These are phyloP conservation scores for Stagonosporopsis cucurbitacearum DNA, from an alignment of 2,329 filamentous ascomycete species.

Conservation along the genomic window DNA sequence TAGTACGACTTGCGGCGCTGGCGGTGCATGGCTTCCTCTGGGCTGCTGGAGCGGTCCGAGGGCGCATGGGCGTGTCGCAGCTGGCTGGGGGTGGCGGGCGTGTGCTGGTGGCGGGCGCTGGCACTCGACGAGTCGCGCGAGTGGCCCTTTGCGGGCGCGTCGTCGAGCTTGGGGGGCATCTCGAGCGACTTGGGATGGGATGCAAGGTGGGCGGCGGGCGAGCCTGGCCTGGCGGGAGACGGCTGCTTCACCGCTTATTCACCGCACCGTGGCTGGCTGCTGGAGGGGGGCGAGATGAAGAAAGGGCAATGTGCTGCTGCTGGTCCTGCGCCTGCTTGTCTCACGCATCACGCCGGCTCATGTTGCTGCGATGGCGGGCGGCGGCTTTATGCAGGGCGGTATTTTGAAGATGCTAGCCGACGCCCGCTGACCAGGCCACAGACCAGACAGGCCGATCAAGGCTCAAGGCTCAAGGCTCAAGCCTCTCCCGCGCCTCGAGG, in stretches of 20 bases:
- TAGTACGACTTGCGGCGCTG: constrained; percentile 27
- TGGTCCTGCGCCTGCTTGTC: background rate
- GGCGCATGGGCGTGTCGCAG: constrained; percentile 54
- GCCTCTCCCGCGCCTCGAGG: constrained; percentile 4
- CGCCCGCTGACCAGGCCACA: background rate
- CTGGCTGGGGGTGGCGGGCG: constrained; percentile 47
- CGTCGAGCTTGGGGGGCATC: constrained; percentile 36
- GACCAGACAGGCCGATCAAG: too few species aligned
- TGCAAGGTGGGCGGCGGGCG: background rate
- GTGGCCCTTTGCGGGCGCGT: constrained; percentile 32
- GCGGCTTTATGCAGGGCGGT: constrained; percentile 15
- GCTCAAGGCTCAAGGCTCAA: too few species aligned
- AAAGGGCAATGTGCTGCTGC: background rate
- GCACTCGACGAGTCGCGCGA: constrained; percentile 42
- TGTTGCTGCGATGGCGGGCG: background rate
- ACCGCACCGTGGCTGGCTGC: background rate
- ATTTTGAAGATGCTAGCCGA: constrained; percentile 23
- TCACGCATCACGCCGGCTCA: constrained; percentile 25
- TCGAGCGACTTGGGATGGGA: background rate
- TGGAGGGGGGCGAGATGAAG: background rate
- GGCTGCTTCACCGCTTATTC: background rate
- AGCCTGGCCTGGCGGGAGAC: background rate
- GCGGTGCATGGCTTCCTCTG: constrained; percentile 49
- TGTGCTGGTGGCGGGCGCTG: constrained; percentile 43
- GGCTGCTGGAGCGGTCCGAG: constrained; percentile 50